These are phyloP conservation scores for Haematococcus lacustris DNA, from an alignment of 139 green algal species.

Conservation along the genomic window DNA sequence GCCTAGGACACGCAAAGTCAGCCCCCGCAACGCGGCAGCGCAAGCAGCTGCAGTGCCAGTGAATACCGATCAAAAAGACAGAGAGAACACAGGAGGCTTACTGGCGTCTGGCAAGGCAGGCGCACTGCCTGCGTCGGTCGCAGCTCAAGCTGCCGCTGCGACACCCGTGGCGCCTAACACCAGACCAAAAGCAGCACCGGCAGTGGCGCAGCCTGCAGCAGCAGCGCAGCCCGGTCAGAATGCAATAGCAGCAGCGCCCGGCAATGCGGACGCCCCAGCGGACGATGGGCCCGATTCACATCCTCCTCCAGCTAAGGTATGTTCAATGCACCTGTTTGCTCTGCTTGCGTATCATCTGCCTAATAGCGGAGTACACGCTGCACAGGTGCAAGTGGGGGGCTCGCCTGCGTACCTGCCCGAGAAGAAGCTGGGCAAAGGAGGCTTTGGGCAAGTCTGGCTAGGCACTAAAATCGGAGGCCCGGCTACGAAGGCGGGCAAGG, in stretches of 20 bases:
- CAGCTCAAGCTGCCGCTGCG: too few relatives aligned
- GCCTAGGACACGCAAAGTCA: too few relatives aligned
- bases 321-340: neutral
- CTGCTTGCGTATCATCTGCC: neutral
- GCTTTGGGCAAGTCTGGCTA: constrained; percentile 60
- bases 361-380: too few relatives aligned
- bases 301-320: constrained; percentile 5
- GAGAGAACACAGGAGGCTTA: too few relatives aligned
- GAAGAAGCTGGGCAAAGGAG: constrained; percentile 88
- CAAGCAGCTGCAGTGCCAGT: too few relatives aligned
- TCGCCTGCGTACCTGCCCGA: constrained; percentile 82
- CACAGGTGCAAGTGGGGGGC: constrained; percentile 74
- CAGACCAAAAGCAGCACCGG: too few relatives aligned
- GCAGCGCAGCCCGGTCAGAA: neutral
- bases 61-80: too few relatives aligned
- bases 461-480: neutral
- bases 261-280: neutral
- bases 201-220: constrained; percentile 1
- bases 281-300: constrained; percentile 7
- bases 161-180: too few relatives aligned
- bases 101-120: too few relatives aligned
- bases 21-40: too few relatives aligned
- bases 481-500: neutral
- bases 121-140: too few relatives aligned
- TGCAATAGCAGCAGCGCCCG: neutral